Conservation (phyloP, 495 filamentous ascomycete genomes). For the Podospora comata region DNA sequence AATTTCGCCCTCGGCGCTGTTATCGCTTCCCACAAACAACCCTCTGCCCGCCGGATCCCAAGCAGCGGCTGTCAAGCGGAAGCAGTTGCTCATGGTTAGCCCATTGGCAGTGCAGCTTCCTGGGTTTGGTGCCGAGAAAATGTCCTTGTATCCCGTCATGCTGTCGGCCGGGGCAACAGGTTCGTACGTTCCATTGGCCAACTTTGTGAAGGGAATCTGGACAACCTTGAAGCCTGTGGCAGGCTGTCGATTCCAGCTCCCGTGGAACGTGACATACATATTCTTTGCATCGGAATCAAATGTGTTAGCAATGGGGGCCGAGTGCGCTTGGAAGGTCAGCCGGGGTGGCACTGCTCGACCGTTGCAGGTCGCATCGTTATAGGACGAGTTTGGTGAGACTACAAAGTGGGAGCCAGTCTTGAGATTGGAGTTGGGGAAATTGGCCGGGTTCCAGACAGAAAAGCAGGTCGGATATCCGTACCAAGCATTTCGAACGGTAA, state of each 20-base stretch:
- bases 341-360: constrained; percentile 43
- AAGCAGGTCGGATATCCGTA: constrained; percentile 72
- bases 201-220: constrained; percentile 37
- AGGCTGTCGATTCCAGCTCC: constrained; percentile 52
- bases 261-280: constrained; percentile 61
- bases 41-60: constrained; percentile 41
- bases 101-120: constrained; percentile 39
- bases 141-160: constrained; percentile 37
- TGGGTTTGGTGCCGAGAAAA: constrained; percentile 35
- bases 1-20: constrained; percentile 43
- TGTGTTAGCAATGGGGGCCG: constrained; percentile 55
- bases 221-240: constrained; percentile 42
- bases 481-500: constrained; percentile 40
- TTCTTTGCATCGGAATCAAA: constrained; percentile 45
- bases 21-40: constrained; percentile 44
- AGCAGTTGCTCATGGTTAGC: constrained; percentile 39
- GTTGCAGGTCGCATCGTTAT: constrained; percentile 51
- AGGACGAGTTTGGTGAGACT: constrained; percentile 41
- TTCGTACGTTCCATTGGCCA: constrained; percentile 35
- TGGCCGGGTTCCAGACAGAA: constrained; percentile 55
- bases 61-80: constrained; percentile 33
- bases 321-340: constrained; percentile 55
- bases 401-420: constrained; percentile 53
- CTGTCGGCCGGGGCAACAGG: constrained; percentile 38
- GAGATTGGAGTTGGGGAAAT: constrained; percentile 41